Base-by-base conservation (phyloP, 179 eudicot genomes). In the Nepenthes alata region DNA sequence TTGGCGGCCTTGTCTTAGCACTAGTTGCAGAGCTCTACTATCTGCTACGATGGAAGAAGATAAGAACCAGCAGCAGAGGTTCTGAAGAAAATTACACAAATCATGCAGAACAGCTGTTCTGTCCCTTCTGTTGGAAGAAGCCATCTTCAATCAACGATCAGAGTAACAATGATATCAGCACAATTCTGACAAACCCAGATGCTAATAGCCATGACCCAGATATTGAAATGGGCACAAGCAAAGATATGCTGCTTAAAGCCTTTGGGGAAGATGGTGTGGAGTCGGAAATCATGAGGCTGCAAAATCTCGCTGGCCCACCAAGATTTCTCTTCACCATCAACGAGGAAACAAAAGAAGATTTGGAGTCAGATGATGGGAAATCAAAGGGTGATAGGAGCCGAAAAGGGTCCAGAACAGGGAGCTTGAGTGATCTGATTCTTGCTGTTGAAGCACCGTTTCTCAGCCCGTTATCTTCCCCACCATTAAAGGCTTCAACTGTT, bases 261-360 rank as follows among this genome's bases (percentile, higher is more conserved):
- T 61, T 58, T 4, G 88, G 83, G 1, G 91, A 74, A 63, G 82
- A 83, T 6, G 25, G 35, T 8, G 36, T 8, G 12, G 96, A 86
- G 25, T 62, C 86, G 44, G 96, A 91, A 67, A 60, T 91, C 39
- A 83, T 83, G 83, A 66, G 88, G 75, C 67, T 86, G 11, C 88
- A 89, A 66, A 82, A 84, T 58, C 70, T 89, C 2, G 72, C 78
- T 50, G 89, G 97, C 53, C 91, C 91, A 1, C 95, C 97, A 8
- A 84, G 95, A 65, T 89, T 91, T 58, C 70, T 91, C 13, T 89
- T 89, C 81, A 86, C 98, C 36, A 91, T 91, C 37, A 82, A 80
- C 11, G 98, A 91, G 55, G 98, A 91, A 58, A 83, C 85, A 1
- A 86, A 66, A 61, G 96, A 88, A 66, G 98, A 91, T 81, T 79